Evolutionary conservation across 768 basidiomycete genomes (phyloP).

Genomic region (Boletus eberwhitei): DNA sequence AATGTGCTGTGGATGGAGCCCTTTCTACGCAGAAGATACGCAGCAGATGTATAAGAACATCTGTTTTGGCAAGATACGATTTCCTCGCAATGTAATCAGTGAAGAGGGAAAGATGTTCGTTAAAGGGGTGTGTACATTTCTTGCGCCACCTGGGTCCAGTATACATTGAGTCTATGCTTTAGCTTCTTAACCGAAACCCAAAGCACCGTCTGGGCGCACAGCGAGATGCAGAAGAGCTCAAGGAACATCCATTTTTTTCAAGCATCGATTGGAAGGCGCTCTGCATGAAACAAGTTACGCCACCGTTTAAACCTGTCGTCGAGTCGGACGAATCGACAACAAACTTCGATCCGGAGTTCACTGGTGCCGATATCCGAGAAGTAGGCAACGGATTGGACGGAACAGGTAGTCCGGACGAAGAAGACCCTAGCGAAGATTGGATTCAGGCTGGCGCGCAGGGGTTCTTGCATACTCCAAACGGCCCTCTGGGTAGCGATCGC

Average conservation of each 20-base stretch:
- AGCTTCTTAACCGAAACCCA: conserved; percentile 99
- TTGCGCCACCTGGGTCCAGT: conserved; percentile 7
- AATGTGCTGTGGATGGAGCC: conserved; percentile 99
- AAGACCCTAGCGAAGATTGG: conserved; percentile 69
- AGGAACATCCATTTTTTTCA: conserved; percentile 93
- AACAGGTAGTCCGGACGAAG: conserved; percentile 44
- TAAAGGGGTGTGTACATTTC: conserved; percentile 74
- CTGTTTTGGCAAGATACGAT: conserved; percentile 98
- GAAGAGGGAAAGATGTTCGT: conserved; percentile 99
- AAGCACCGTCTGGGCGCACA: conserved; percentile 91
- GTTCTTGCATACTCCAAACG: conserved; percentile 62
- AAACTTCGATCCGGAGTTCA: conserved; percentile 99
- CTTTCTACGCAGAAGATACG: conserved; percentile 98
- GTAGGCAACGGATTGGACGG: conserved; percentile 54
- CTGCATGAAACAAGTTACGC: conserved; percentile 83
- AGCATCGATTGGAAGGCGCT: conserved; percentile 90
- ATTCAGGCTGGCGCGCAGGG: conserved; percentile 32
- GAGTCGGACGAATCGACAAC: conserved; percentile 98
- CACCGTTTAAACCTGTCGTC: conserved; percentile 96
- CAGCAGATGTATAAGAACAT: conserved; percentile 99
- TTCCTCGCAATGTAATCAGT: conserved; percentile 93
- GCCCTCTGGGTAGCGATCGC: conserved; percentile 68
- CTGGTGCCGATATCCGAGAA: conserved; percentile 81
- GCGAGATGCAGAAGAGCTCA: conserved; percentile 89
- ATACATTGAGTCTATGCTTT: conserved; percentile 16